Conservation (phyloP, 208 protist species). For the Angomonas ambiguus region DNA sequence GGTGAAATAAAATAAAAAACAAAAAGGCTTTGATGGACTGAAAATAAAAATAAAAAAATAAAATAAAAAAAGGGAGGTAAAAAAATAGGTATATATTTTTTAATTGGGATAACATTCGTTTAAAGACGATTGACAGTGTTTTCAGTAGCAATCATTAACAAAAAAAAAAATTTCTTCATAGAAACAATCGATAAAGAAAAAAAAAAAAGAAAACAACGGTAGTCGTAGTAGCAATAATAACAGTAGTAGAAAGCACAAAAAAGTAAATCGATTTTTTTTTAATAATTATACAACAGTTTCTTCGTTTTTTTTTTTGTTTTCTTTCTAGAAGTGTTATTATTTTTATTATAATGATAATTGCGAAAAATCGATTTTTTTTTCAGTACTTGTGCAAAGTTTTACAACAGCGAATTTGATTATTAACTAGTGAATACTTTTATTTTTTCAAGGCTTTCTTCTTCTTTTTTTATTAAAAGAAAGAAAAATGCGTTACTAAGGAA, state of each 20-base stretch:
- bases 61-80: neutral
- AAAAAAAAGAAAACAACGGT: slow-evolving; percentile 17
- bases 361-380: too few relatives aligned
- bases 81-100: neutral
- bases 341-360: neutral
- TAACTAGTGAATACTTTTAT: too few relatives aligned
- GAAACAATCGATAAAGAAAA: slow-evolving; percentile 12
- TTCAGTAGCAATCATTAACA: slow-evolving; percentile 17
- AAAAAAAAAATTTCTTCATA: slow-evolving; percentile 15
- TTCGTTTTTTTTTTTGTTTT: slow-evolving; percentile 17
- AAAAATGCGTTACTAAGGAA: too few relatives aligned
- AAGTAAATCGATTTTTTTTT: neutral
- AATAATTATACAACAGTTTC: slow-evolving; percentile 11
- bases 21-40: too few relatives aligned
- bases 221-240: neutral
- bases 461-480: too few relatives aligned
- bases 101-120: slow-evolving; percentile 15
- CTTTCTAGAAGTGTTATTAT: neutral
- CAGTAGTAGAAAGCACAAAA: too few relatives aligned
- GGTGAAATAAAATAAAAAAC: neutral
- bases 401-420: too few relatives aligned
- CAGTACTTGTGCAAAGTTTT: too few relatives aligned
- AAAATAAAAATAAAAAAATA: slow-evolving; percentile 10
- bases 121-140: slow-evolving; percentile 1
- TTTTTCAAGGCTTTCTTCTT: too few relatives aligned